Percentiles rank a stretch among this genome's conserved stretches.
These are phyloP conservation scores for Volutella citrinella DNA, from an alignment of 2,329 filamentous ascomycete genomes.

Conservation along the genomic window DNA sequence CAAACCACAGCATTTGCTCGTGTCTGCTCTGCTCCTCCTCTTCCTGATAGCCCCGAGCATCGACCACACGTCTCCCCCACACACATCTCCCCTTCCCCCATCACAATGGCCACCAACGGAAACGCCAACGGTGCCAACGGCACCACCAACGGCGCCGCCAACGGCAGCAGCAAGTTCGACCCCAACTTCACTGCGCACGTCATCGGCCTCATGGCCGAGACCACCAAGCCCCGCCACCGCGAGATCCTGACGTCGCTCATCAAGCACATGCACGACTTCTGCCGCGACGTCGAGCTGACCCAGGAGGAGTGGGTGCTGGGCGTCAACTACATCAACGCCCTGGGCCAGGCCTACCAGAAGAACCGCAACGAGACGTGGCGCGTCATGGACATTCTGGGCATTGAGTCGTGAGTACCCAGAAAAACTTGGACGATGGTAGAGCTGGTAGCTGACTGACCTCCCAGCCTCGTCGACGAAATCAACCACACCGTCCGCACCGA, in stretches of 20 bases:
- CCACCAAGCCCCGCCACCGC: constrained; percentile 62
- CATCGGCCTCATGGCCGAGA: constrained; percentile 69
- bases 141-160: constrained; percentile 3
- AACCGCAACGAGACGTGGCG: constrained; percentile 73
- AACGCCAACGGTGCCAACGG: constrained; percentile 12
- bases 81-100: too few relatives aligned
- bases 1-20: too few relatives aligned
- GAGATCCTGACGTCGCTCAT: constrained; percentile 63
- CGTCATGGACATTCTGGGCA: constrained; percentile 69
- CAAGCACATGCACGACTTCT: constrained; percentile 74
- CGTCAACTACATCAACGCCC: constrained; percentile 71
- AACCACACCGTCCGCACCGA: constrained; percentile 63
- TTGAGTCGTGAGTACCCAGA: constrained; percentile 64
- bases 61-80: too few relatives aligned
- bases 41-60: too few relatives aligned
- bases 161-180: constrained; percentile 53
- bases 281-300: constrained; percentile 73
- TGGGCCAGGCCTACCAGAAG: constrained; percentile 65
- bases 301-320: constrained; percentile 75
- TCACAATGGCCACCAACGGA: constrained; percentile 18
- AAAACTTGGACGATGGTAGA: too few relatives aligned
- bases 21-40: too few relatives aligned
- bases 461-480: constrained; percentile 58
- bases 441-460: too few relatives aligned
- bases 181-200: constrained; percentile 74